Evolutionary conservation across 2,329 filamentous ascomycete species (phyloP).

Genomic region (Dichotomopilus funicola): DNA sequence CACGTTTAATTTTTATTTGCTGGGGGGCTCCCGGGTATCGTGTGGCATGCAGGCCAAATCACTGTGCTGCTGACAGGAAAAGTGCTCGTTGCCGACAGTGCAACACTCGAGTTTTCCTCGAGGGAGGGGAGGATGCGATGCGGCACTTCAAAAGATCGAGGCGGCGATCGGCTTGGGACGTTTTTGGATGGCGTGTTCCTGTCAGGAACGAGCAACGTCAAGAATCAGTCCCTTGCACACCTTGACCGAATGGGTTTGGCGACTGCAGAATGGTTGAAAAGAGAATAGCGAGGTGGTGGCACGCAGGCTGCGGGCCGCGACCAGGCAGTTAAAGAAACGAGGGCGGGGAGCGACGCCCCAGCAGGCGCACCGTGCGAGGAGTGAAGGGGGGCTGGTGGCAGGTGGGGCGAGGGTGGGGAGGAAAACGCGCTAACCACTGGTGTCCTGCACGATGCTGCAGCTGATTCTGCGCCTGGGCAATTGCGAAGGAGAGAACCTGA

Average conservation of each 20-base stretch:
- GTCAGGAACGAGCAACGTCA: constrained; percentile 31
- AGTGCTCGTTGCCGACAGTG: constrained; percentile 18
- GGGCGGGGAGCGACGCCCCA: constrained; percentile 27
- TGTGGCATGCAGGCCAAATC: constrained; percentile 24
- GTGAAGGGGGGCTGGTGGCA: constrained; percentile 20
- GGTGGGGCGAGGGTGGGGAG: constrained; percentile 25
- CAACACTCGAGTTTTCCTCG: constrained; percentile 14
- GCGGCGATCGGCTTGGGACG: constrained; percentile 22
- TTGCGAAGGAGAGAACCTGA: background rate
- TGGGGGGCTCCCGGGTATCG: constrained; percentile 25
- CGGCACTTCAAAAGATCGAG: constrained; percentile 11
- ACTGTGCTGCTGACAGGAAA: constrained; percentile 13
- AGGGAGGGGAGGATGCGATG: background rate
- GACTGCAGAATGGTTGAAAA: constrained; percentile 45
- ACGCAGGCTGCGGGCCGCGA: constrained; percentile 38
- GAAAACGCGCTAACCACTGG: constrained; percentile 14
- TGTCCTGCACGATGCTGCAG: constrained; percentile 24
- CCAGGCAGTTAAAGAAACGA: constrained; percentile 35
- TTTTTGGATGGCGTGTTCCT: constrained; percentile 32
- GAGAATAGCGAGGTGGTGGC: constrained; percentile 45
- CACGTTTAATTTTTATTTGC: constrained; percentile 36
- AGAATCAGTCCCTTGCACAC: constrained; percentile 28
- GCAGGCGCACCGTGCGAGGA: constrained; percentile 17
- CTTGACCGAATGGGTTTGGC: constrained; percentile 41
- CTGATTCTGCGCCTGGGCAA: constrained; percentile 4